Conservation (phyloP, 2,329 filamentous ascomycete species). For the Camptophora hylomeconis region DNA sequence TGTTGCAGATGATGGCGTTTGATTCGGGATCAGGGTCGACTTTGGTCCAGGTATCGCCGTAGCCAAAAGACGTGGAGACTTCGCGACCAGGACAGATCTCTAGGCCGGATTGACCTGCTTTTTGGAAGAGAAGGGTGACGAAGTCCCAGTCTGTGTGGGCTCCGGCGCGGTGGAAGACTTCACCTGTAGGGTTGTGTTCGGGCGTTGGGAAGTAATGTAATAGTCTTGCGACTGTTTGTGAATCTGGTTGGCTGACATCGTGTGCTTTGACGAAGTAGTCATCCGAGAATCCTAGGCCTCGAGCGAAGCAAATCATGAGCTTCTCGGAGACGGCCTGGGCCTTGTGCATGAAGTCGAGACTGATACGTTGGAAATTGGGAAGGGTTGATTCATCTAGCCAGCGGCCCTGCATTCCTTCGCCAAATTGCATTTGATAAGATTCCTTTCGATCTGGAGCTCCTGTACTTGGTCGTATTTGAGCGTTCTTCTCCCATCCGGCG, state of each 20-base stretch:
- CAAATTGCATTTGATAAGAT: conserved; percentile 50
- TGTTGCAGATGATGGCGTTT: conserved; percentile 50
- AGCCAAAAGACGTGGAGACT: conserved; percentile 44
- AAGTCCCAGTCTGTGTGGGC: conserved; percentile 53
- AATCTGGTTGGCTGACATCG: conserved; percentile 35
- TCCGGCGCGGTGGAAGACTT: conserved; percentile 45
- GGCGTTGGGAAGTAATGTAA: conserved; percentile 44
- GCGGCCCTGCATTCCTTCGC: conserved; percentile 37
- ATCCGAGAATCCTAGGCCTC: conserved; percentile 42
- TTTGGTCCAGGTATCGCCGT: conserved; percentile 50
- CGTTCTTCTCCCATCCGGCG: conserved; percentile 48
- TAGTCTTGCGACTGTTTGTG: conserved; percentile 42
- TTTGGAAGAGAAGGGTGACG: conserved; percentile 50
- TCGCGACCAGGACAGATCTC: conserved; percentile 54
- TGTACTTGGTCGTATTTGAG: conserved; percentile 47
- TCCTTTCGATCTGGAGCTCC: conserved; percentile 48
- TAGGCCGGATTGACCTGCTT: conserved; percentile 45
- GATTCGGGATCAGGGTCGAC: conserved; percentile 36
- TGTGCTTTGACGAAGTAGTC: conserved; percentile 45
- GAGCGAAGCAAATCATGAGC: conserved; percentile 46
- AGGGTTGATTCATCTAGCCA: conserved; percentile 40
- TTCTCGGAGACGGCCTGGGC: conserved; percentile 41
- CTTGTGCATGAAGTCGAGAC: conserved; percentile 41
- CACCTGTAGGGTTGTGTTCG: conserved; percentile 20
- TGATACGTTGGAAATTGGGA: conserved; percentile 34